phyloP scores from a whole-genome alignment of 345 rosid species.

The Camelina laxa region DNA sequence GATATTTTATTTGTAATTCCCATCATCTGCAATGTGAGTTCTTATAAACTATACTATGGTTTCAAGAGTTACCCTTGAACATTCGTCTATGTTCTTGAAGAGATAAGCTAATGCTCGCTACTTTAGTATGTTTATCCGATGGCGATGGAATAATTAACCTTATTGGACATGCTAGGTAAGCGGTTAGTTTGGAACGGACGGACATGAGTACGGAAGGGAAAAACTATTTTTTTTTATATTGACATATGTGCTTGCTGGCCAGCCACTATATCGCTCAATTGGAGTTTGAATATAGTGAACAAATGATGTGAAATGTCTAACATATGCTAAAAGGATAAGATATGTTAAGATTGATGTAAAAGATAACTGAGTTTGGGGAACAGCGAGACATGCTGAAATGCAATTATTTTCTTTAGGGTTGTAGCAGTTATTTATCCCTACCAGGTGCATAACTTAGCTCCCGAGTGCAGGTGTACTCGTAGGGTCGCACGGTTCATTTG shows the following conservation, averaged over 20 bases:
- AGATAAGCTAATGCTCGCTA: background rate
- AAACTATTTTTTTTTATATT: slow-evolving; percentile 20
- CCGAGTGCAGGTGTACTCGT: background rate
- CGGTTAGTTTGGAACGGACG: background rate
- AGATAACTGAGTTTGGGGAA: background rate
- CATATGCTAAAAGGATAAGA: background rate
- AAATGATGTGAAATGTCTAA: background rate
- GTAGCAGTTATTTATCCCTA: background rate
- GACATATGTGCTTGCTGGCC: slow-evolving; percentile 14
- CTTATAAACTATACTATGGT: background rate
- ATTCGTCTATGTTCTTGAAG: too few species aligned
- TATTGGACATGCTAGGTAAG: slow-evolving; percentile 1
- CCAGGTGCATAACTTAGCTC: background rate
- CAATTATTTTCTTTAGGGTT: background rate
- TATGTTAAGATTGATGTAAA: background rate
- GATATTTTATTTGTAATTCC: background rate
- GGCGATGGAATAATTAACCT: slow-evolving; percentile 19
- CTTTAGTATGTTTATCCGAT: background rate
- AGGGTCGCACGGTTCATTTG: slow-evolving; percentile 12
- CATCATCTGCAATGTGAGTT: background rate
- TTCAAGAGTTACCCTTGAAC: too few species aligned
- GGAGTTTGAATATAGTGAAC: slow-evolving; percentile 11
- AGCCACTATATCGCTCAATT: background rate
- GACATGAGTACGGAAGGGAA: background rate
- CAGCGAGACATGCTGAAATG: background rate